phyloP scores from a whole-genome alignment of 495 filamentous ascomycete genomes.

The Podospora tetraspora region DNA sequence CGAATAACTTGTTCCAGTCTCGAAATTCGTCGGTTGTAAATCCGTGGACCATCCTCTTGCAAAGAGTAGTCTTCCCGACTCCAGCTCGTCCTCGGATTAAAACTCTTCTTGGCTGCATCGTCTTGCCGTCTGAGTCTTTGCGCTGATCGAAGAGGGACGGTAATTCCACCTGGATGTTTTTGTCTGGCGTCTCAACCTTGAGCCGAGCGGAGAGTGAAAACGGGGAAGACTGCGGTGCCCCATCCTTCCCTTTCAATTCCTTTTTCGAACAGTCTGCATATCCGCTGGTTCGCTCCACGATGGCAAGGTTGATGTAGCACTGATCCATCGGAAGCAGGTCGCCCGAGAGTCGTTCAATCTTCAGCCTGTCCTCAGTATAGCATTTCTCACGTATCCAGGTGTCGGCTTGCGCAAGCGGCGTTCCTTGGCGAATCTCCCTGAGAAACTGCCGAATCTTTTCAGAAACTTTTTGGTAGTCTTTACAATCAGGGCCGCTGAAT shows the following conservation, averaged over 20 bases:
- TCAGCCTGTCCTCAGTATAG: slow-evolving; percentile 22
- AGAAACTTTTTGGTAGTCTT: too few species aligned
- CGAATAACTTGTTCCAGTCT: slow-evolving; percentile 28
- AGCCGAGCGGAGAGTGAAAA: slow-evolving; percentile 28
- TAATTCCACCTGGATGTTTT: slow-evolving; percentile 22
- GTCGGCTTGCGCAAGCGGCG: slow-evolving; percentile 19
- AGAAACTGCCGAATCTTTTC: too few species aligned
- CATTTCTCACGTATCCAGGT: slow-evolving; percentile 15
- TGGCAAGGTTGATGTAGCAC: slow-evolving; percentile 34
- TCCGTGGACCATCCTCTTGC: slow-evolving; percentile 40
- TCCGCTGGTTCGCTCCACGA: slow-evolving; percentile 14
- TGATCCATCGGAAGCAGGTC: slow-evolving; percentile 28
- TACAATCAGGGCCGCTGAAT: too few species aligned
- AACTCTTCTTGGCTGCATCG: slow-evolving; percentile 28
- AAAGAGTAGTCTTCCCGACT: slow-evolving; percentile 43
- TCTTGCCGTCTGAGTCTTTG: slow-evolving; percentile 15
- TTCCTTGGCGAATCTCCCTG: not conserved
- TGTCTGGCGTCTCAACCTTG: slow-evolving; percentile 21
- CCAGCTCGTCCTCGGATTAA: slow-evolving; percentile 40
- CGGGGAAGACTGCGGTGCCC: slow-evolving; percentile 15
- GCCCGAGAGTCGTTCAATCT: slow-evolving; percentile 36
- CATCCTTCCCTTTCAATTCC: not conserved
- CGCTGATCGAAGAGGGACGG: slow-evolving; percentile 27
- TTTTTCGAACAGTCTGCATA: slow-evolving; percentile 5
- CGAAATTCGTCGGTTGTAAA: slow-evolving; percentile 17